phyloP scores from a whole-genome alignment of 345 rosid genomes.

The Psidium guajava region DNA sequence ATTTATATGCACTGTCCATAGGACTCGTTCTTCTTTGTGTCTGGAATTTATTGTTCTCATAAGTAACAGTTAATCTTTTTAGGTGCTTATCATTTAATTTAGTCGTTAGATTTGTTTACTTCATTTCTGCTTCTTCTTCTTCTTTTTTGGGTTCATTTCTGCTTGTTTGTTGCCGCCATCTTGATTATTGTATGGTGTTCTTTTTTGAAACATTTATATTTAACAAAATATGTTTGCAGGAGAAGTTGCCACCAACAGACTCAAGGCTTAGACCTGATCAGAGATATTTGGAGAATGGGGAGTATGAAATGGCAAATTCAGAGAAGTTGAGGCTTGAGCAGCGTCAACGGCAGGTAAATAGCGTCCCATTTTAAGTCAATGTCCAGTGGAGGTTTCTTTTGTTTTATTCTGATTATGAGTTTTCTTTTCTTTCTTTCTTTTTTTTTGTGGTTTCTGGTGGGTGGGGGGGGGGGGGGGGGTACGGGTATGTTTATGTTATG shows the following conservation, averaged over 20 bases:
- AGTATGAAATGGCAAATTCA: constrained; percentile 92
- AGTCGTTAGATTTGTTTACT: not conserved
- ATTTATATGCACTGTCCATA: not conserved
- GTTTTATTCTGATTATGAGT: not conserved
- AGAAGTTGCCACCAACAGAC: constrained; percentile 90
- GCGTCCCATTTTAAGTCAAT: not conserved
- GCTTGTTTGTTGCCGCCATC: not conserved
- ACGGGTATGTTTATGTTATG: not conserved
- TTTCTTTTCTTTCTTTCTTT: not conserved
- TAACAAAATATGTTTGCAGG: constrained; percentile 26
- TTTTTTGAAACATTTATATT: not conserved
- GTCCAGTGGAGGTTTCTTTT: not conserved
- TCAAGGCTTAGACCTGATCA: constrained; percentile 97
- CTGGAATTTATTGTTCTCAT: not conserved
- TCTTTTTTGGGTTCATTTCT: not conserved
- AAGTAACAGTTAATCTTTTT: not conserved
- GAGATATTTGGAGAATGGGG: constrained; percentile 79
- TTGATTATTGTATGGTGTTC: not conserved
- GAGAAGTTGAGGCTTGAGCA: constrained; percentile 93
- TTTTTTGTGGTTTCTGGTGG: not conserved
- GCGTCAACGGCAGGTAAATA: constrained; percentile 84
- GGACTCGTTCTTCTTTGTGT: not conserved
- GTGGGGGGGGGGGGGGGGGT: not conserved
- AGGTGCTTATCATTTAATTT: not conserved
- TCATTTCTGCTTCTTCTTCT: not conserved